Conservation (phyloP, 257 asterid genomes). For the Solanum infundibuliforme region DNA sequence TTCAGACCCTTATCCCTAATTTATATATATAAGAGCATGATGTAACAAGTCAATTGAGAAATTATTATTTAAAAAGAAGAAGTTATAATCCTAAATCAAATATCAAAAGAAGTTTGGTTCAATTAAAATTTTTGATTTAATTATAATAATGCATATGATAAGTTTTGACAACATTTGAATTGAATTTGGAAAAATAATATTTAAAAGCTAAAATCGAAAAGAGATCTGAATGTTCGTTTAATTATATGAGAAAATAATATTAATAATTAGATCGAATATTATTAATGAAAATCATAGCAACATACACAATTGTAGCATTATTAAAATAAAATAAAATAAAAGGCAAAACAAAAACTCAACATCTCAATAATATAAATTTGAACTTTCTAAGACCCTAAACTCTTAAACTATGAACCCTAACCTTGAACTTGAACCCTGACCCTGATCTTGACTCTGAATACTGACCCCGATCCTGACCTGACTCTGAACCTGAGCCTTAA, state of each 20-base stretch:
- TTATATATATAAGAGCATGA: background rate
- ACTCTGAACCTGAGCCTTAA: too few species aligned
- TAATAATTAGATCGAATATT: background rate
- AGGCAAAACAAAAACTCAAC: background rate
- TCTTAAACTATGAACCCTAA: too few species aligned
- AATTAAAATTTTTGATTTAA: background rate
- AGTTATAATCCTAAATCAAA: background rate
- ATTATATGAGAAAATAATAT: background rate
- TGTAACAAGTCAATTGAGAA: background rate
- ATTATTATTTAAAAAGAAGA: background rate
- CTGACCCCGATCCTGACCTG: too few species aligned
- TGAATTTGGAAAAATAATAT: background rate
- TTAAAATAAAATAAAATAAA: background rate
- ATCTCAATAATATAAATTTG: background rate
- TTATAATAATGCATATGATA: background rate
- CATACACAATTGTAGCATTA: background rate
- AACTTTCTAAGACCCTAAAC: background rate
- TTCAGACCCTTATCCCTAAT: too few species aligned
- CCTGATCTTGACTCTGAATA: too few species aligned
- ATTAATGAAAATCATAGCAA: background rate
- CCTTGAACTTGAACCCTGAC: too few species aligned
- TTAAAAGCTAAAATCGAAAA: background rate
- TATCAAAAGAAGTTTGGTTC: background rate
- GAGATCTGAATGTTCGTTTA: background rate
- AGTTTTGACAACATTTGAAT: background rate